Conservation (phyloP, 2,329 filamentous ascomycete genomes). For the Aureobasidium sp. region DNA sequence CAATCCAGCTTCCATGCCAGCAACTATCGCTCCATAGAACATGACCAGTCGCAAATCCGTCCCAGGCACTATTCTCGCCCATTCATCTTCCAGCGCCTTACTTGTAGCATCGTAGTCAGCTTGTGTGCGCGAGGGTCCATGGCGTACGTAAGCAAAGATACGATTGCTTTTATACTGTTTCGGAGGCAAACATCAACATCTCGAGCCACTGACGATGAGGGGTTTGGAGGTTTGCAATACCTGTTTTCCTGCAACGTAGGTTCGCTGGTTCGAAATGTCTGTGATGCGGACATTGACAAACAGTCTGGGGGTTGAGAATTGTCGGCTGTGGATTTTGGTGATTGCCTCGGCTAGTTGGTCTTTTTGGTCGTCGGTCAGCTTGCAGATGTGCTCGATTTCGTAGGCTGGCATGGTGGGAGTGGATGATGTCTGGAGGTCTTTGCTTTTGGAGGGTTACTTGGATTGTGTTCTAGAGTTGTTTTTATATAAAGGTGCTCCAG, state of each 20-base stretch:
- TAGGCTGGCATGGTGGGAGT: constrained; percentile 38
- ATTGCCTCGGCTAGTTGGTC: constrained; percentile 32
- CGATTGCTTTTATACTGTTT: constrained; percentile 23
- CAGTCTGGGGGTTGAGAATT: constrained; percentile 34
- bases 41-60: constrained; percentile 18
- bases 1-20: constrained; percentile 27
- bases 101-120: constrained; percentile 25
- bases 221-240: not conserved
- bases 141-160: constrained; percentile 28
- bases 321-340: constrained; percentile 33
- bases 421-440: too few relatives aligned
- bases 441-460: too few relatives aligned
- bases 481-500: not conserved
- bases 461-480: not conserved
- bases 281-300: constrained; percentile 39
- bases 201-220: not conserved
- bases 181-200: too few relatives aligned
- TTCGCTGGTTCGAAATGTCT: constrained; percentile 18
- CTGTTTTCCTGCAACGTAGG: constrained; percentile 31
- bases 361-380: constrained; percentile 27
- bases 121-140: constrained; percentile 25
- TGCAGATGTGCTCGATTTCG: constrained; percentile 32
- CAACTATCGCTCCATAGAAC: constrained; percentile 20
- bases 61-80: constrained; percentile 24
- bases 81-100: constrained; percentile 19